A percentile compares a stretch with the other conserved stretches of the same genome.
Conservation (phyloP, 2,329 filamentous ascomycete genomes). For the Dactylellina sp. region DNA sequence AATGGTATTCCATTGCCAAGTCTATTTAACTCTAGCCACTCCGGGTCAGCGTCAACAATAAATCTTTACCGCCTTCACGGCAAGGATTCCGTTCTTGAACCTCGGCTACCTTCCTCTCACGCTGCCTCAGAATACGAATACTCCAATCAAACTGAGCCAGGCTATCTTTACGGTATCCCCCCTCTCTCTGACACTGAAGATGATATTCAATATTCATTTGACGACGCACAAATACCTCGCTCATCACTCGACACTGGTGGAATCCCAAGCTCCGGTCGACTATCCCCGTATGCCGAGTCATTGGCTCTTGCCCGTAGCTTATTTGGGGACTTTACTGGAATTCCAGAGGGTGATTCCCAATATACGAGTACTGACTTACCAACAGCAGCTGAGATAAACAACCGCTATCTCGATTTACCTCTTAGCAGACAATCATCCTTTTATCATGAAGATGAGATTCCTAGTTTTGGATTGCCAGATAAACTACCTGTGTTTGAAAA, state of each 20-base stretch:
- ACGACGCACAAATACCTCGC: constrained; percentile 16
- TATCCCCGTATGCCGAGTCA: constrained; percentile 44
- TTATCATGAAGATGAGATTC: neutral
- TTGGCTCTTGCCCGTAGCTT: constrained; percentile 43
- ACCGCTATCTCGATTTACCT: constrained; percentile 4
- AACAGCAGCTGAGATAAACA: neutral
- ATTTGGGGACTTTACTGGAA: constrained; percentile 44
- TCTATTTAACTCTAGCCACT: constrained; percentile 1
- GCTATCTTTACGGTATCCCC: constrained; percentile 10
- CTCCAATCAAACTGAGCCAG: neutral
- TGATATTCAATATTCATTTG: constrained; percentile 5
- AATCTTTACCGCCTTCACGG: too few relatives aligned
- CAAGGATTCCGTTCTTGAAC: neutral
- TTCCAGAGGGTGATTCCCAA: constrained; percentile 22
- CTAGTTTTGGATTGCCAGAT: neutral
- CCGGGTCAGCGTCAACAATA: constrained; percentile 8
- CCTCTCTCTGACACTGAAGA: constrained; percentile 16
- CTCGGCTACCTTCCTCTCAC: constrained; percentile 26
- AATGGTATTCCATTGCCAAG: neutral
- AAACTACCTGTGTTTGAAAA: constrained; percentile 22
- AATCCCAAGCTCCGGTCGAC: constrained; percentile 30
- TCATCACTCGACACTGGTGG: neutral
- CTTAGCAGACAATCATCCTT: constrained; percentile 40
- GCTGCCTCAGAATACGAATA: constrained; percentile 27
- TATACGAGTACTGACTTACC: neutral